phyloP scores from a whole-genome alignment of 805 yeast species.

The Candida verbasci region DNA sequence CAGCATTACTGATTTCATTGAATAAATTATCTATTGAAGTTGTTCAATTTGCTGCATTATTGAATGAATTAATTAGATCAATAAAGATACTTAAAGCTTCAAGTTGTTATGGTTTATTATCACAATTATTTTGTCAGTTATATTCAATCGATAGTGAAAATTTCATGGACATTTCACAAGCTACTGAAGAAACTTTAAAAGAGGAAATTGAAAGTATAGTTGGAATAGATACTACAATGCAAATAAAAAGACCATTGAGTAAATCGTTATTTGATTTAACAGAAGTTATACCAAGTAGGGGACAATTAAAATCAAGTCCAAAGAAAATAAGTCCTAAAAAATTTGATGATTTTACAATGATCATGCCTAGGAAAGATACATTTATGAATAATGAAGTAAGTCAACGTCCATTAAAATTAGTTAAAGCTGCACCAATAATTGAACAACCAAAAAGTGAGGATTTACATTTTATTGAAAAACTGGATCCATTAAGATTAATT shows the following conservation, averaged over 20 bases:
- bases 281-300: slow-evolving; percentile 17
- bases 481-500: slow-evolving; percentile 38
- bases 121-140: slow-evolving; percentile 22
- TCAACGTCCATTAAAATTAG: slow-evolving; percentile 2
- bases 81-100: slow-evolving; percentile 30
- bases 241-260: slow-evolving; percentile 9
- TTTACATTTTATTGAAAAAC: slow-evolving; percentile 34
- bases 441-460: slow-evolving; percentile 12
- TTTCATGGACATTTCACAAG: slow-evolving; percentile 23
- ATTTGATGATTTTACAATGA: slow-evolving; percentile 31
- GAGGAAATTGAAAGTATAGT: slow-evolving; percentile 31
- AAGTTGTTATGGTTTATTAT: slow-evolving; percentile 18
- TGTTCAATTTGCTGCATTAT: slow-evolving; percentile 21
- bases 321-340: slow-evolving; percentile 26
- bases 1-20: slow-evolving; percentile 21
- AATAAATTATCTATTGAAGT: slow-evolving; percentile 33
- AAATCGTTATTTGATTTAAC: slow-evolving; percentile 25
- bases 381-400: not conserved
- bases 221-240: slow-evolving; percentile 22
- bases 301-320: not conserved
- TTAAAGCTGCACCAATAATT: slow-evolving; percentile 6
- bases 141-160: slow-evolving; percentile 23
- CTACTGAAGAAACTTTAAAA: slow-evolving; percentile 17
- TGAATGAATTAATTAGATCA: slow-evolving; percentile 25
- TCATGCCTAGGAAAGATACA: slow-evolving; percentile 15